Evolutionary conservation across 805 yeast genomes (phyloP).

Genomic region (Candida incommunis): DNA sequence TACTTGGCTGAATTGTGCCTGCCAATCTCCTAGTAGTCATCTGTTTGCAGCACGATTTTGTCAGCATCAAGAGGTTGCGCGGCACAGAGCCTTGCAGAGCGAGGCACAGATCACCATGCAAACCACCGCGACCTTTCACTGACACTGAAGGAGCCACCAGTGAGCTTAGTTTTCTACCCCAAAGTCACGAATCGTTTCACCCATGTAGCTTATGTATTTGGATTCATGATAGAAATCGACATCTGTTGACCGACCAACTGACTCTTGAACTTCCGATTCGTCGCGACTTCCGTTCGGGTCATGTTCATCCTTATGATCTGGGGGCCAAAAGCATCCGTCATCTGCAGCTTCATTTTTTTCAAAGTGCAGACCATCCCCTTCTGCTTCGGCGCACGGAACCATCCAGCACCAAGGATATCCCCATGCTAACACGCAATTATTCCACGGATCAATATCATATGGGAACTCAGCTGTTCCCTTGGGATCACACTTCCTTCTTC

Average conservation of each 20-base stretch:
- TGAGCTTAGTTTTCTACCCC: conserved; percentile 50
- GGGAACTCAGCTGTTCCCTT: conserved; percentile 41
- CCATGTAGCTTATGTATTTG: conserved; percentile 58
- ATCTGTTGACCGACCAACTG: background rate
- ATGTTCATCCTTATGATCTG: conserved; percentile 29
- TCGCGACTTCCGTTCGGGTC: background rate
- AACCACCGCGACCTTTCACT: too few relatives aligned
- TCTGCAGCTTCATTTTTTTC: conserved; percentile 36
- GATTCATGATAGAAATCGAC: conserved; percentile 19
- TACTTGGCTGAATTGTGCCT: too few relatives aligned
- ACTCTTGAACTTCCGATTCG: background rate
- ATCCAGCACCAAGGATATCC: conserved; percentile 56
- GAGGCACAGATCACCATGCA: too few relatives aligned
- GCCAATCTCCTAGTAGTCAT: too few relatives aligned
- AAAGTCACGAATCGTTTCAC: conserved; percentile 64
- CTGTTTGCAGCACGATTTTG: too few relatives aligned
- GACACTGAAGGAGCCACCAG: background rate
- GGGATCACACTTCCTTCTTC: conserved; percentile 10
- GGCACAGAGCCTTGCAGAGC: too few relatives aligned
- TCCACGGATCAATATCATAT: conserved; percentile 50
- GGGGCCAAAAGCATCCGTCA: conserved; percentile 74
- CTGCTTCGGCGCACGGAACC: conserved; percentile 54
- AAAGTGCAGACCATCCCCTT: conserved; percentile 43
- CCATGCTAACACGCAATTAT: conserved; percentile 35
- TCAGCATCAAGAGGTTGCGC: too few relatives aligned